Percentiles rank a stretch among this genome's conserved stretches.
Evolutionary conservation across 352 stramenopile genomes (phyloP).

Genomic region (Peronospora tabacina): DNA sequence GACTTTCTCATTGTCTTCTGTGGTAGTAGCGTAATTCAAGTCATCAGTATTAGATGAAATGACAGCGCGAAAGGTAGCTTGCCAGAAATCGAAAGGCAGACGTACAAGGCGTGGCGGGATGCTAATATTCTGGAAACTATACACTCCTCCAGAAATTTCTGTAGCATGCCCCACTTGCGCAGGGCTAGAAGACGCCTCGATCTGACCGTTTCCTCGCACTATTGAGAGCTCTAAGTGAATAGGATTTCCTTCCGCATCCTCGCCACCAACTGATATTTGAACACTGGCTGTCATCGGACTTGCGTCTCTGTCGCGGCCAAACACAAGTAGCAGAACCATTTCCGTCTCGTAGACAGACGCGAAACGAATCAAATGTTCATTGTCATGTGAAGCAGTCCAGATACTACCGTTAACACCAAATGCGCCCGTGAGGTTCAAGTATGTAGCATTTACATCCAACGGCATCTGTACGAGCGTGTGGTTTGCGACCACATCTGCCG

Average conservation of each 20-base stretch:
- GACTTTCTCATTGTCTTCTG: neutral
- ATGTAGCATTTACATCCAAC: conserved; percentile 52
- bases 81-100: conserved; percentile 57
- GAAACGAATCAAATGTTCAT: conserved; percentile 56
- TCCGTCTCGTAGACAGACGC: conserved; percentile 67
- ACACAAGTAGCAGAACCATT: conserved; percentile 71
- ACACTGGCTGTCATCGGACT: conserved; percentile 53
- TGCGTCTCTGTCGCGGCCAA: conserved; percentile 56
- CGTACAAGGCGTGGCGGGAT: conserved; percentile 49
- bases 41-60: conserved; percentile 8
- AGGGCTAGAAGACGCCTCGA: conserved; percentile 21
- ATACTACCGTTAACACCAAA: conserved; percentile 66
- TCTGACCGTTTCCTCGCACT: conserved; percentile 37
- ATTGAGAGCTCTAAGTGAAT: conserved; percentile 51
- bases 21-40: neutral
- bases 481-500: conserved; percentile 39
- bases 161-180: neutral
- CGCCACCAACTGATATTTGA: conserved; percentile 38
- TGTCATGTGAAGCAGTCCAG: conserved; percentile 49
- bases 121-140: conserved; percentile 60
- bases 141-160: conserved; percentile 33
- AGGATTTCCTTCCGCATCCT: conserved; percentile 29
- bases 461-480: conserved; percentile 62
- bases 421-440: conserved; percentile 51
- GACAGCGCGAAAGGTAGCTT: conserved; percentile 39